A percentile compares a stretch with the other conserved stretches of the same genome.
Evolutionary conservation across 1,139 yeast species (phyloP).

Genomic region (Taphrina communis): DNA sequence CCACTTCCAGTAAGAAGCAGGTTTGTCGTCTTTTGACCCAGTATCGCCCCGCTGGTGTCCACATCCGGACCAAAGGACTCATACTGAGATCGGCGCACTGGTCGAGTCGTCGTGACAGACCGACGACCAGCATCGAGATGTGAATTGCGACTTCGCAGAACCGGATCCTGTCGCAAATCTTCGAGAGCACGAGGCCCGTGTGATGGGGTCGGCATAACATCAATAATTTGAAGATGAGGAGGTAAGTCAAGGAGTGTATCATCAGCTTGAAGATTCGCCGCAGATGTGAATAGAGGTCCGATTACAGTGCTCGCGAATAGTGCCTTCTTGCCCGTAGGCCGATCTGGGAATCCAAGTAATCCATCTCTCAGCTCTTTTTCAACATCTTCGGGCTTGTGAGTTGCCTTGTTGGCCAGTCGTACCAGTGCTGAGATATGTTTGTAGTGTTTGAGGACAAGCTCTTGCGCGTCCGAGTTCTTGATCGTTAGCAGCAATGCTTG

Average conservation of each 20-base stretch:
- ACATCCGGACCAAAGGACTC: conserved; percentile 13
- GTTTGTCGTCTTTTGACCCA: not conserved
- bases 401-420: conserved; percentile 7
- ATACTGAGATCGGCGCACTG: not conserved
- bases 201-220: conserved; percentile 11
- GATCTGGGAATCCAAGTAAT: conserved; percentile 8
- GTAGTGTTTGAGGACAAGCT: not conserved
- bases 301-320: conserved; percentile 18
- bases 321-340: conserved; percentile 2
- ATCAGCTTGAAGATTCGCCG: not conserved
- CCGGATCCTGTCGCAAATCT: conserved; percentile 5
- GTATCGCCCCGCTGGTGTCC: conserved; percentile 10
- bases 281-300: conserved; percentile 26
- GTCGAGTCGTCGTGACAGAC: not conserved
- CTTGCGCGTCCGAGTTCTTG: not conserved
- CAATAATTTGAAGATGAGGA: not conserved
- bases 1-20: not conserved
- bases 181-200: not conserved
- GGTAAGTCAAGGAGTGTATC: not conserved
- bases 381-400: not conserved
- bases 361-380: not conserved
- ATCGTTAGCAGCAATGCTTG: not conserved
- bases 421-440: not conserved
- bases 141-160: not conserved
- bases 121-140: conserved; percentile 12